These are phyloP conservation scores for Cymbopogon citratus DNA, from an alignment of 176 grass and related monocot genomes.

Conservation along the genomic window DNA sequence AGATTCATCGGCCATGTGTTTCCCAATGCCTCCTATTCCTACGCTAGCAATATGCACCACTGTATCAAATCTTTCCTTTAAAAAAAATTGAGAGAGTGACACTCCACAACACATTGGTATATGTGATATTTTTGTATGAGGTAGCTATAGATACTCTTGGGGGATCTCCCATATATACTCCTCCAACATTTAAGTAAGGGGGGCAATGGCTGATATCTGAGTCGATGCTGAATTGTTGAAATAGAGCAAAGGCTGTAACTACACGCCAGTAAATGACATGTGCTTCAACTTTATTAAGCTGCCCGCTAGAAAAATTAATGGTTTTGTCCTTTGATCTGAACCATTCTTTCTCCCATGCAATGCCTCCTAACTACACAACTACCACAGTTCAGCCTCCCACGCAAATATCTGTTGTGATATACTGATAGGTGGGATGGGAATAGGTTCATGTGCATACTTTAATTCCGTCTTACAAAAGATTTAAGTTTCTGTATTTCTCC, in stretches of 20 bases:
- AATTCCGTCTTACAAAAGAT: no score
- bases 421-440: no score
- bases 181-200: not conserved
- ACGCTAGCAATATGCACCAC: not conserved
- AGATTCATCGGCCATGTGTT: no score
- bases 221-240: not conserved
- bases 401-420: no score
- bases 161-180: not conserved
- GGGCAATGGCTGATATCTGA: not conserved
- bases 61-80: not conserved
- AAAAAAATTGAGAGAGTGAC: no score
- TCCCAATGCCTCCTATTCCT: not conserved
- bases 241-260: not conserved
- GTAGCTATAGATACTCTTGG: not conserved
- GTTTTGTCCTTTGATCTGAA: not conserved
- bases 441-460: no score
- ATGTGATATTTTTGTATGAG: not conserved
- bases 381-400: no score
- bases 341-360: no score
- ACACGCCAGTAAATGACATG: not conserved
- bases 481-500: no score
- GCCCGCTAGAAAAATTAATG: not conserved
- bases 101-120: not conserved
- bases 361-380: no score
- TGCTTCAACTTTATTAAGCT: not conserved